Evolutionary conservation across 1,284 basidiomycete genomes (phyloP).

Genomic region (Anthracocystis walkeri): DNA sequence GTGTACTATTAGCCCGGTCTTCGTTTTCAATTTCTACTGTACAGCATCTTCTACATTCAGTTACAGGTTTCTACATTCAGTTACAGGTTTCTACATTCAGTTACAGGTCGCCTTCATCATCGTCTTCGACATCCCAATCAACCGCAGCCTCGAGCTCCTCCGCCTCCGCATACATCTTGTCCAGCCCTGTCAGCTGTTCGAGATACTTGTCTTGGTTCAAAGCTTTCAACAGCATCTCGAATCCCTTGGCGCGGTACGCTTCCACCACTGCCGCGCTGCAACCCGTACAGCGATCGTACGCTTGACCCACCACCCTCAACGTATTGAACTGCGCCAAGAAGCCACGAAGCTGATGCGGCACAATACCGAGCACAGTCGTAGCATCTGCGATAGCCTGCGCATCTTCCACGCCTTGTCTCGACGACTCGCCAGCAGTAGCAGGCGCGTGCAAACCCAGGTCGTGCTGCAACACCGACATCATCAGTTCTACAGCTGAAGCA

Average conservation of each 20-base stretch:
- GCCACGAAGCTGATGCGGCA: constrained; percentile 94
- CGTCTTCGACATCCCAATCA: constrained; percentile 57
- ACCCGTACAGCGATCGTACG: constrained; percentile 89
- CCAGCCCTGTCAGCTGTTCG: constrained; percentile 85
- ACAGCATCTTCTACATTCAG: neutral
- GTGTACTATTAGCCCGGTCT: constrained; percentile 31
- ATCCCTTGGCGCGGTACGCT: constrained; percentile 75
- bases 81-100: neutral
- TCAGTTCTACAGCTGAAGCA: constrained; percentile 89
- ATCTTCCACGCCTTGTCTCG: constrained; percentile 23
- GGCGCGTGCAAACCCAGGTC: constrained; percentile 39
- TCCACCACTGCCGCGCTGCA: constrained; percentile 72
- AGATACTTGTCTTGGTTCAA: constrained; percentile 85
- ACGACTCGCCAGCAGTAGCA: constrained; percentile 36
- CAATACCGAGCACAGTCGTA: constrained; percentile 75
- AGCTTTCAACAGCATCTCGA: constrained; percentile 81
- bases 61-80: too few relatives aligned
- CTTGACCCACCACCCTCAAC: constrained; percentile 83
- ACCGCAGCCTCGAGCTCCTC: constrained; percentile 54
- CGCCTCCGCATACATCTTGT: constrained; percentile 72
- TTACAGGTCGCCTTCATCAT: constrained; percentile 35
- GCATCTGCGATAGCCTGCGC: constrained; percentile 36
- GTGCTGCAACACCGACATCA: constrained; percentile 90
- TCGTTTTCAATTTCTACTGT: constrained; percentile 8
- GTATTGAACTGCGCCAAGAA: constrained; percentile 87